Evolutionary conservation across 345 rosid genomes (phyloP), one percentile per base, ranked within the genome.

Genomic region (Streptanthus diversifolius): DNA sequence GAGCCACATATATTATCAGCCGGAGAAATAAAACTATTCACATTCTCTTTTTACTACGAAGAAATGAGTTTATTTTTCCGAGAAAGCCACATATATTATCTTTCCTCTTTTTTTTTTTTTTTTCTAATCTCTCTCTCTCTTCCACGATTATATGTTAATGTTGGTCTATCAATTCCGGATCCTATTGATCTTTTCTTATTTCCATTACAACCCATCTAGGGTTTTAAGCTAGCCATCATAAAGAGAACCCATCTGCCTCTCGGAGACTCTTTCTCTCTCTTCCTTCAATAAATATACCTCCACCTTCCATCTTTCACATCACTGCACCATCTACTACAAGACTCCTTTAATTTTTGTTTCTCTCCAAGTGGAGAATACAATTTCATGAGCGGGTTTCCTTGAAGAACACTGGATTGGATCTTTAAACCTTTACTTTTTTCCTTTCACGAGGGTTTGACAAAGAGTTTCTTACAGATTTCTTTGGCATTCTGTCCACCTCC

Each of bases 401-500:
- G 19, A 63, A 63, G 57, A 44, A 53, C 19, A 41, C 30, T 13
- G 19, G 36, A 15, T 24, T 58, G 61, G 74, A 63, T 62, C 53
- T 41, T 67, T 10, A 18, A 59, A 27, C 41, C 71, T 61, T 66
- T 47, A 41, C 37, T 53, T 29, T 68, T 37, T 27, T 74, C 11
- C 32, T 32, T 76, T 92, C 98, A 81, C 25, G 84, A 58, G 86
- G 90, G 93, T 83, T 87, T 93, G 44, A 44, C 97, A 86, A 89
- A 90, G 96, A 86, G 85, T 66, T 83, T 63, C 96, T 83, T 72
- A 77, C 97, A 82, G 92, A 36, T 68, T 73, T 85, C 70, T 80
- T 93, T 93, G 98, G 98, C 98, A 93, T 93, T 93, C 98, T 93
- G 98, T 93, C 80, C 80, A 77, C 80, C 80, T 77, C 80, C 76